phyloP scores from a whole-genome alignment of 148 eudicot genomes.

The Amaranthus hypochondriacus region DNA sequence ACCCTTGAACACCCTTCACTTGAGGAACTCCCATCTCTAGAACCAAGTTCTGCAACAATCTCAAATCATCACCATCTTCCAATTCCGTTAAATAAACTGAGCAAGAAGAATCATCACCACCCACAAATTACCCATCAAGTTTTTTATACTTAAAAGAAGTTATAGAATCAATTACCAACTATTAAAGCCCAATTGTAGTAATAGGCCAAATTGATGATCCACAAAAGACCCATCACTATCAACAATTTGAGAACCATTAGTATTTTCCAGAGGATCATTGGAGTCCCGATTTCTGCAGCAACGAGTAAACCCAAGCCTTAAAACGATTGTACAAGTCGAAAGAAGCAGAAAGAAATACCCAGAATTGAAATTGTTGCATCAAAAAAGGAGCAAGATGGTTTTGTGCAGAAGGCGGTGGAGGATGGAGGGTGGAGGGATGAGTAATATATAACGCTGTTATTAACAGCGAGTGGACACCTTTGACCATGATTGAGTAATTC shows the following conservation, averaged over 20 bases:
- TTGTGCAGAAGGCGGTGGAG: conserved; percentile 10
- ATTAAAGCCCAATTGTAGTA: conserved; percentile 42
- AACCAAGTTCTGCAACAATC: conserved; percentile 29
- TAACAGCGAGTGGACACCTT: too few species aligned
- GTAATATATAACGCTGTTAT: too few species aligned
- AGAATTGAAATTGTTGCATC: conserved; percentile 35
- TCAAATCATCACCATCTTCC: conserved; percentile 49
- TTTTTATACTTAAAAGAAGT: conserved; percentile 39
- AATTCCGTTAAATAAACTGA: conserved; percentile 57
- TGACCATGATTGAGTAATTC: too few species aligned
- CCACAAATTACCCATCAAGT: conserved; percentile 34
- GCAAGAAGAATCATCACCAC: conserved; percentile 47
- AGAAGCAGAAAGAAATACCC: conserved; percentile 39
- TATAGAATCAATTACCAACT: conserved; percentile 50
- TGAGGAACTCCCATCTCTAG: conserved; percentile 29
- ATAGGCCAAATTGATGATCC: conserved; percentile 55
- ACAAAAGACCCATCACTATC: conserved; percentile 15
- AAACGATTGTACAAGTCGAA: conserved; percentile 28
- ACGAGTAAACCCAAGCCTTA: conserved; percentile 18
- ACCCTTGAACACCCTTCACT: not conserved
- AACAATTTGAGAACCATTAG: conserved; percentile 7
- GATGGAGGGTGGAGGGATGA: conserved; percentile 12
- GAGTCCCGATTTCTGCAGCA: conserved; percentile 12
- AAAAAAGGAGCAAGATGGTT: conserved; percentile 22
- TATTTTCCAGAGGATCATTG: not conserved